Evolutionary conservation across 176 grass and related monocot genomes (phyloP).

Genomic region (Poa annua): DNA sequence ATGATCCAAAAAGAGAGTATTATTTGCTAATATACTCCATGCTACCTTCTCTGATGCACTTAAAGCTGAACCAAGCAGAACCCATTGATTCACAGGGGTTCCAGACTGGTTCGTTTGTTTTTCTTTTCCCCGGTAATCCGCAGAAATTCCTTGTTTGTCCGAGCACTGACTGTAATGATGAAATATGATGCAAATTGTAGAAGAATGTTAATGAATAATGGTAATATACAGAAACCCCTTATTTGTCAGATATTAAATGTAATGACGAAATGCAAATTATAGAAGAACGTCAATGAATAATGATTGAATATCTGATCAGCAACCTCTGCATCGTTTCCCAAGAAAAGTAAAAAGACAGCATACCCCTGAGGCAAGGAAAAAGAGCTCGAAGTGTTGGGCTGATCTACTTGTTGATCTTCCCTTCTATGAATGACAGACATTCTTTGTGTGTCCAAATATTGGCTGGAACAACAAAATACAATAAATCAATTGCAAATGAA

Average conservation of each 20-base stretch:
- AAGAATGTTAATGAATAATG: conserved; percentile 23
- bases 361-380: conserved; percentile 18
- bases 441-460: conserved; percentile 17
- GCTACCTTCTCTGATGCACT: conserved; percentile 52
- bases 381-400: background rate
- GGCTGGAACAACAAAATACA: conserved; percentile 24
- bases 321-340: background rate
- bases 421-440: background rate
- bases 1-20: background rate
- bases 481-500: background rate
- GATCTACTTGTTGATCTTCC: conserved; percentile 18
- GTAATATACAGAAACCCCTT: background rate
- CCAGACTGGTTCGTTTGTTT: background rate
- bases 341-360: background rate
- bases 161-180: conserved; percentile 31
- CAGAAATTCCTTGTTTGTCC: conserved; percentile 8
- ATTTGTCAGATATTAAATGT: background rate
- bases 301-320: background rate
- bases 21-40: background rate
- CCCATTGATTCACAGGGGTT: conserved; percentile 16
- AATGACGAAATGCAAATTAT: background rate
- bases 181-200: conserved; percentile 1
- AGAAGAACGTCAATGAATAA: background rate
- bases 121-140: background rate
- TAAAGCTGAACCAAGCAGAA: conserved; percentile 45